phyloP scores from a whole-genome alignment of 495 filamentous ascomycete species.

The Talaromyces ruber region DNA sequence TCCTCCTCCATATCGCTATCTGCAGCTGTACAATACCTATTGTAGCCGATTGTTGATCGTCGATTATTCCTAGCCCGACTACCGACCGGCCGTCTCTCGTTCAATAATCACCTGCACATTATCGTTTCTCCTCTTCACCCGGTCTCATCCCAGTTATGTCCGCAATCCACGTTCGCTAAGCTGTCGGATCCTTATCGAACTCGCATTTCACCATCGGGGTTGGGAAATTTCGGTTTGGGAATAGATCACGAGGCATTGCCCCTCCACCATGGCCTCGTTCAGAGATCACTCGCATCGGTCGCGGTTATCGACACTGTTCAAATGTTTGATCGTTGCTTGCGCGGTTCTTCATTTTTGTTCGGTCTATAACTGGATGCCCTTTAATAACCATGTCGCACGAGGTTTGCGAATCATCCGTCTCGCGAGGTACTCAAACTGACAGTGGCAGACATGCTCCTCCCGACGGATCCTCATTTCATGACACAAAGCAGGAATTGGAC shows the following conservation, averaged over 20 bases:
- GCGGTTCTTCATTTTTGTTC: background rate
- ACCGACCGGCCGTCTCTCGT: background rate
- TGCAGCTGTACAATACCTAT: background rate
- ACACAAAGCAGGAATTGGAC: background rate
- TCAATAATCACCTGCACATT: background rate
- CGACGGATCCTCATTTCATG: background rate
- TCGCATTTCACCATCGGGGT: background rate
- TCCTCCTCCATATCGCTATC: background rate
- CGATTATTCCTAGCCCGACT: background rate
- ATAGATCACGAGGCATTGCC: background rate
- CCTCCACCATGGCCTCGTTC: conserved; percentile 2
- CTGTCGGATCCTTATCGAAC: background rate
- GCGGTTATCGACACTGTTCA: background rate
- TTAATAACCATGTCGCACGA: background rate
- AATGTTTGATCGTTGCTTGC: background rate
- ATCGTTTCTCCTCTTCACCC: background rate
- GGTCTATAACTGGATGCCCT: conserved; percentile 3
- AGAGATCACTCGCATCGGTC: conserved; percentile 1
- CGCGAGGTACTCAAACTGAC: background rate
- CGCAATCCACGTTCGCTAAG: background rate
- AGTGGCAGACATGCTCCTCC: background rate
- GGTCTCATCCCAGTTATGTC: background rate
- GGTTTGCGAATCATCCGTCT: background rate
- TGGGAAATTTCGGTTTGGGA: background rate
- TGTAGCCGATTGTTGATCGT: background rate